Evolutionary conservation across 139 green algal genomes (phyloP).

Genomic region (Picochlorum sp.): DNA sequence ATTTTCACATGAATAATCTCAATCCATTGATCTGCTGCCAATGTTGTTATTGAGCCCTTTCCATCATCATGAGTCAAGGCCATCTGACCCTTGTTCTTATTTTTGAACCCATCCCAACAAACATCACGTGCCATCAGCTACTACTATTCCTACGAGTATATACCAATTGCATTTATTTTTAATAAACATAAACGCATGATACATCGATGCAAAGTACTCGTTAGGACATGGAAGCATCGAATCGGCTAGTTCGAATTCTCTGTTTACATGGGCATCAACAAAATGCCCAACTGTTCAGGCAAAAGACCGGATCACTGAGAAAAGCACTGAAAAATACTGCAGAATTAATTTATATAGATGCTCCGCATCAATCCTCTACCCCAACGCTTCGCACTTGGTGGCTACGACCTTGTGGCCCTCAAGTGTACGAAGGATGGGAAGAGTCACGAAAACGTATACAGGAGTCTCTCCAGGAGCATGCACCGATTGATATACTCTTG

Average conservation of each 20-base stretch:
- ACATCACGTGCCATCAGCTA: no score
- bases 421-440: conserved; percentile 38
- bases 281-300: conserved; percentile 51
- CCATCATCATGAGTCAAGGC: no score
- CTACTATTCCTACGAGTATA: neutral
- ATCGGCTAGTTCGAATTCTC: conserved; percentile 55
- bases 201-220: no score
- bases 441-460: conserved; percentile 12
- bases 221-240: neutral
- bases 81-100: neutral
- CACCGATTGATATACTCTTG: conserved; percentile 32
- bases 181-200: no score
- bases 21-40: no score
- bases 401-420: conserved; percentile 24
- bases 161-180: no score
- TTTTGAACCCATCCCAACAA: neutral
- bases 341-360: conserved; percentile 66
- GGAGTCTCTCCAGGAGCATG: conserved; percentile 21
- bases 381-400: conserved; percentile 24
- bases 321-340: conserved; percentile 57
- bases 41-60: no score
- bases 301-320: conserved; percentile 44
- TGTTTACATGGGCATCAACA: conserved; percentile 72
- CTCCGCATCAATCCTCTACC: conserved; percentile 23
- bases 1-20: no score